phyloP scores from a whole-genome alignment of 2,329 filamentous ascomycete species.

The Aspergillus neoniger region DNA sequence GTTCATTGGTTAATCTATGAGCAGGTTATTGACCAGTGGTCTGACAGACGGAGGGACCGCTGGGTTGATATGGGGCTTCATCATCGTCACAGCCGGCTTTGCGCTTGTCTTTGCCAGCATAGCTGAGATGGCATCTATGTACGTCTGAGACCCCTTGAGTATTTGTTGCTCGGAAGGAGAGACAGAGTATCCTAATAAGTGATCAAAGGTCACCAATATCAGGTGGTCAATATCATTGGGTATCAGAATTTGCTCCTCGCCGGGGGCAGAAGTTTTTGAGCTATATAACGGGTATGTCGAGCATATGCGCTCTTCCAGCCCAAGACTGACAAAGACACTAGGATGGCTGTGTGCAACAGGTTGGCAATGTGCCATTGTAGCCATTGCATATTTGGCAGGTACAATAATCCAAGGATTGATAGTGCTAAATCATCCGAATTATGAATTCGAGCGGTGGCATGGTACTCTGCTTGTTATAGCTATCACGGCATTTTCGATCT shows the following conservation, averaged over 20 bases:
- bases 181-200: background rate
- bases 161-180: background rate
- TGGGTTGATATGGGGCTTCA: slow-evolving; percentile 42
- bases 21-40: slow-evolving; percentile 32
- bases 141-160: slow-evolving; percentile 12
- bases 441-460: slow-evolving; percentile 47
- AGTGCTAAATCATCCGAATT: slow-evolving; percentile 46
- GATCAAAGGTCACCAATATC: slow-evolving; percentile 43
- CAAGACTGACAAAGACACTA: slow-evolving; percentile 14
- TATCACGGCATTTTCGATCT: slow-evolving; percentile 41
- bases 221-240: slow-evolving; percentile 46
- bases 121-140: slow-evolving; percentile 49
- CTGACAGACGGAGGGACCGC: slow-evolving; percentile 42
- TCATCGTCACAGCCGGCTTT: slow-evolving; percentile 36
- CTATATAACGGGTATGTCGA: slow-evolving; percentile 45
- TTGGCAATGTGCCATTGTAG: slow-evolving; percentile 50
- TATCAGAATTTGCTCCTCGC: slow-evolving; percentile 48
- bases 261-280: slow-evolving; percentile 47
- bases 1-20: slow-evolving; percentile 11
- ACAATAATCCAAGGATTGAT: slow-evolving; percentile 50
- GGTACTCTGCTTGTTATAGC: slow-evolving; percentile 47
- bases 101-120: slow-evolving; percentile 41
- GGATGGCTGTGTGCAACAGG: slow-evolving; percentile 48
- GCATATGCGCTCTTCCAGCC: background rate
- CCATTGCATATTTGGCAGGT: slow-evolving; percentile 48